Base-by-base conservation (phyloP, 306 rosid species). In the Acacia melanoxylon region DNA sequence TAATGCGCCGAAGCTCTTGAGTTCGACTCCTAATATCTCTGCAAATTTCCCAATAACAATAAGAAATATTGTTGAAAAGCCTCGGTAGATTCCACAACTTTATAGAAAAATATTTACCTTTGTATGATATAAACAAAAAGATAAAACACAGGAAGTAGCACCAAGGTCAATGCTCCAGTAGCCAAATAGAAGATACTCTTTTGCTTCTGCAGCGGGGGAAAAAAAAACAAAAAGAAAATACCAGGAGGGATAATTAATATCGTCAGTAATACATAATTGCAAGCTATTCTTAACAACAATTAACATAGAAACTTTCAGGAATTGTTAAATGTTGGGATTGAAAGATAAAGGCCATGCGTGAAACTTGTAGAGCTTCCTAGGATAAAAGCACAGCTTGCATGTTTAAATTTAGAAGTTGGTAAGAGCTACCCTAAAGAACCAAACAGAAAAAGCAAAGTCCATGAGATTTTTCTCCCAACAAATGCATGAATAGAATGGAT, bases 111-210 rank as follows among this genome's bases (percentile, higher is more conserved):
- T 2, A 77, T 22, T 58, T 87, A 93, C 99, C 99, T 90, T 80
- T 91, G 97, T 77, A 90, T 84, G 86, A 93, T 89, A 88, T 80
- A 93, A 71, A 95, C 91, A 65, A 95, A 81, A 76, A 95, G 86
- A 89, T 95, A 93, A 83, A 95, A 95, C 77, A 95, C 82, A 15
- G 99, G 99, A 66, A 95, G 96, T 88, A 95, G 86, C 92, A 95
- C 93, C 91, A 95, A 77, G 80, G 92, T 90, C 87, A 95, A 83
- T 78, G 88, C 90, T 74, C 91, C 92, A 62, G 85, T 79, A 81
- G 98, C 97, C 85, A 92, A 78, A 86, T 93, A 90, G 62, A 95
- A 85, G 52, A 92, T 88, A 80, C 93, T 85, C 19, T 80, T 72
- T 87, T 88, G 89, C 79, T 88, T 88, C 99, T 93, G 93, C 82